Conservation (phyloP, 2,329 filamentous ascomycete genomes). For the Clarireedia hainanense region DNA sequence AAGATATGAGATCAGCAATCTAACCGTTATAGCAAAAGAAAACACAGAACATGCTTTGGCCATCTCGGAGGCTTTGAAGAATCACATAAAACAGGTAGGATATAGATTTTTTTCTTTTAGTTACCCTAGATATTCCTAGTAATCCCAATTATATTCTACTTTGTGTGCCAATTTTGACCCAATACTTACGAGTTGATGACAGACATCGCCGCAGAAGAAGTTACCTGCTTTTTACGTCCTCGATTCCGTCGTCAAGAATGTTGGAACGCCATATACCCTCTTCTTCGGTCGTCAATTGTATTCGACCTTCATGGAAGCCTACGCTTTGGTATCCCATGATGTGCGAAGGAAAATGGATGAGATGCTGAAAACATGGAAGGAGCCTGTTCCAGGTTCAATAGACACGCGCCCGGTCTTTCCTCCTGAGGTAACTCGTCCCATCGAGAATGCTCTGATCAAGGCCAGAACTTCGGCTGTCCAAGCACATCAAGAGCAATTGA, state of each 20-base stretch:
- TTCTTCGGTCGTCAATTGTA: constrained; percentile 91
- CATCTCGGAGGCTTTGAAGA: constrained; percentile 83
- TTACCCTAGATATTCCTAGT: constrained; percentile 15
- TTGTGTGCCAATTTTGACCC: constrained; percentile 19
- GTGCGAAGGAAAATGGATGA: constrained; percentile 91
- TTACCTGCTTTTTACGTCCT: constrained; percentile 94
- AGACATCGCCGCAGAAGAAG: constrained; percentile 86
- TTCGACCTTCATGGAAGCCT: constrained; percentile 93
- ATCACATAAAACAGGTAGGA: constrained; percentile 91
- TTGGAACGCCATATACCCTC: constrained; percentile 92
- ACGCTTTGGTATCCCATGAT: constrained; percentile 74
- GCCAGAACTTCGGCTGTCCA: constrained; percentile 55
- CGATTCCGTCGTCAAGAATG: constrained; percentile 97
- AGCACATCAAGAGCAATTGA: constrained; percentile 46
- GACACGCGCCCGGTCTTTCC: constrained; percentile 91
- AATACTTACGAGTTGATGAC: constrained; percentile 22
- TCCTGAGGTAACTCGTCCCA: constrained; percentile 76
- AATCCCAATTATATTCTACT: constrained; percentile 9
- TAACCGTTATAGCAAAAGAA: constrained; percentile 95
- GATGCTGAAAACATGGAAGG: constrained; percentile 97
- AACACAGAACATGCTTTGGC: constrained; percentile 92
- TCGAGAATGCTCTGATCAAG: constrained; percentile 90
- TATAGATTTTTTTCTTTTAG: constrained; percentile 22
- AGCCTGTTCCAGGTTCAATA: constrained; percentile 87
- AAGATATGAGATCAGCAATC: constrained; percentile 90